phyloP scores from a whole-genome alignment of 2,329 filamentous ascomycete species.

The Akanthomyces lecanii region DNA sequence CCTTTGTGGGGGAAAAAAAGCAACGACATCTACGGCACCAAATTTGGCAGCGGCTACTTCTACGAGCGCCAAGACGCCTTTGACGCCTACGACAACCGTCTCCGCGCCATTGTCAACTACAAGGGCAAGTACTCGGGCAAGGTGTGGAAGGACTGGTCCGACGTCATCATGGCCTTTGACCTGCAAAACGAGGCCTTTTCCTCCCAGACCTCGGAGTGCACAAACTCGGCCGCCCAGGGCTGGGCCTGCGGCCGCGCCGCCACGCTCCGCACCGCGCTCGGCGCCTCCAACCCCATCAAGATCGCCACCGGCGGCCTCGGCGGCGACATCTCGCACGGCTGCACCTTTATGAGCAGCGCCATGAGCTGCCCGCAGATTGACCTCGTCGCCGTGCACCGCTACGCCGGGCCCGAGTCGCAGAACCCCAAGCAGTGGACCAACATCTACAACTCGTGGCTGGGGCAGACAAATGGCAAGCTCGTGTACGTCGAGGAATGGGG shows the following conservation, averaged over 20 bases:
- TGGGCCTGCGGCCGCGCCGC: constrained; percentile 31
- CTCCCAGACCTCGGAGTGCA: constrained; percentile 23
- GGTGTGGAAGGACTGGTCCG: constrained; percentile 30
- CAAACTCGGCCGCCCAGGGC: constrained; percentile 20
- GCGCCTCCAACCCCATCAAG: constrained; percentile 26
- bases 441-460: constrained; percentile 24
- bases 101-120: constrained; percentile 30
- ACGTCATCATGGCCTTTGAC: constrained; percentile 32
- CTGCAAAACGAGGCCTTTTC: constrained; percentile 33
- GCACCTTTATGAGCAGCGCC: constrained; percentile 26
- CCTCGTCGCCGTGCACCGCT: constrained; percentile 24
- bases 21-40: constrained; percentile 18
- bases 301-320: constrained; percentile 30
- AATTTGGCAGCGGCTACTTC: constrained; percentile 25
- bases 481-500: constrained; percentile 30
- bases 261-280: constrained; percentile 23
- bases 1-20: background rate
- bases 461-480: constrained; percentile 25
- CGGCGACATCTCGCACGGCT: constrained; percentile 28
- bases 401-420: constrained; percentile 20
- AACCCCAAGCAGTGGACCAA: constrained; percentile 24
- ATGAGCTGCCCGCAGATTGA: constrained; percentile 28
- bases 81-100: constrained; percentile 27
- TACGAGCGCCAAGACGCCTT: constrained; percentile 28
- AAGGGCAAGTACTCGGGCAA: constrained; percentile 27